Percentiles rank a stretch among this genome's conserved stretches.
These are phyloP conservation scores for Scutellaria minor DNA, from an alignment of 257 asterid species.

Conservation along the genomic window DNA sequence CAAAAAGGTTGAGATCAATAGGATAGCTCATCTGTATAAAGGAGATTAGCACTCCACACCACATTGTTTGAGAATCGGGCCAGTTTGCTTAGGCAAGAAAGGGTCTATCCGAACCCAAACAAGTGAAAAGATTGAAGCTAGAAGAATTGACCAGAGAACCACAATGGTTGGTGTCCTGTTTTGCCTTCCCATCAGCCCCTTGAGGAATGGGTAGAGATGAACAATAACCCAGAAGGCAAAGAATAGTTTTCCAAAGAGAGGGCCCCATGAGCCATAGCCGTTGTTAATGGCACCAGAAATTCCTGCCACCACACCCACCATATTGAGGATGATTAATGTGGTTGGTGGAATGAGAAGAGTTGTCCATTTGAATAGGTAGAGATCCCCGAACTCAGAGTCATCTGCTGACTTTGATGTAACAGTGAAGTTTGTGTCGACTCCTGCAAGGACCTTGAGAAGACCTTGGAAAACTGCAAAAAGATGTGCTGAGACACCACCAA, in stretches of 20 bases:
- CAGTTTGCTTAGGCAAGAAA: conserved; percentile 83
- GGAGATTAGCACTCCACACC: conserved; percentile 74
- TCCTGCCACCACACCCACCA: conserved; percentile 88
- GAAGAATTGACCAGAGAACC: conserved; percentile 83
- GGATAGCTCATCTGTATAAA: conserved; percentile 29
- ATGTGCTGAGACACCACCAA: conserved; percentile 84
- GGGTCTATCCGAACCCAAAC: conserved; percentile 90
- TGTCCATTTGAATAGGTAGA: conserved; percentile 74
- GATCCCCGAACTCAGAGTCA: conserved; percentile 62
- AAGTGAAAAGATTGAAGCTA: conserved; percentile 81
- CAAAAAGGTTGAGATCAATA: conserved; percentile 40
- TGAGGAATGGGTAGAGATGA: conserved; percentile 85
- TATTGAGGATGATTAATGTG: conserved; percentile 70
- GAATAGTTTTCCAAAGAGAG: conserved; percentile 77
- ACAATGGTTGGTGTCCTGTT: conserved; percentile 87
- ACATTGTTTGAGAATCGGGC: conserved; percentile 80
- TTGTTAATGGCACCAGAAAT: conserved; percentile 76
- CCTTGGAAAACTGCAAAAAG: conserved; percentile 87
- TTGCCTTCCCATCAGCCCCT: conserved; percentile 86
- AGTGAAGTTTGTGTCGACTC: conserved; percentile 80
- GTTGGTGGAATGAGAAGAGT: conserved; percentile 91
- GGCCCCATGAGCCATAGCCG: conserved; percentile 83
- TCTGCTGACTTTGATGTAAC: conserved; percentile 44
- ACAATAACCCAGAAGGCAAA: conserved; percentile 87
- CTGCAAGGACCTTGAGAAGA: conserved; percentile 81